A percentile compares a stretch with the other conserved stretches of the same genome.
Conservation (phyloP, 352 stramenopile genomes). For the Bremia lactucae region DNA sequence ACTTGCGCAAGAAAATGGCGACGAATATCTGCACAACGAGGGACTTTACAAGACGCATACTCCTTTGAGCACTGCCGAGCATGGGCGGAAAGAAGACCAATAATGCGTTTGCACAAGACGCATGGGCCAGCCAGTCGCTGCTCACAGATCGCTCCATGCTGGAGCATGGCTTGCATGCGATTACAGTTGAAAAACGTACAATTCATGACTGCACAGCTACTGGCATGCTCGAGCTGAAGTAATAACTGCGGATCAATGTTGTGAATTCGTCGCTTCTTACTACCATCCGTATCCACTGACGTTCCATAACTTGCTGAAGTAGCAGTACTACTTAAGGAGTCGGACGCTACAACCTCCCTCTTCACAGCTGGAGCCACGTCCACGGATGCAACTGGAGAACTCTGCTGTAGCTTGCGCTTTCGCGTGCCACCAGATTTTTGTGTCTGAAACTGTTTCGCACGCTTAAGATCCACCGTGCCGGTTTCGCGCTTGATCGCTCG, state of each 20-base stretch:
- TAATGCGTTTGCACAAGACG: slow-evolving; percentile 80
- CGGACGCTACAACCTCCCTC: slow-evolving; percentile 1
- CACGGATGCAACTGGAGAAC: slow-evolving; percentile 21
- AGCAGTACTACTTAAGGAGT: background rate
- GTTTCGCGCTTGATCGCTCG: slow-evolving; percentile 33
- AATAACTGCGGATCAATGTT: slow-evolving; percentile 84
- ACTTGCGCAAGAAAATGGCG: slow-evolving; percentile 74
- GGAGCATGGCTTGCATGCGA: slow-evolving; percentile 82
- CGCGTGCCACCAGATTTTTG: slow-evolving; percentile 30
- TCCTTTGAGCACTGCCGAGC: slow-evolving; percentile 74
- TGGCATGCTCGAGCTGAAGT: slow-evolving; percentile 77
- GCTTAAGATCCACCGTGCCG: slow-evolving; percentile 37
- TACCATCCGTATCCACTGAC: slow-evolving; percentile 5
- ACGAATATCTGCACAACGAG: slow-evolving; percentile 76
- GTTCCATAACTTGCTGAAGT: background rate
- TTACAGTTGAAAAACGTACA: slow-evolving; percentile 83
- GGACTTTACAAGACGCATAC: slow-evolving; percentile 68
- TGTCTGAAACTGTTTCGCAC: slow-evolving; percentile 20
- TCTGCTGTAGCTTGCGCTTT: slow-evolving; percentile 63
- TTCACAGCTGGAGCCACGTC: slow-evolving; percentile 9
- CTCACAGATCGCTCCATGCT: slow-evolving; percentile 80
- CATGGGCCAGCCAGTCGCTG: slow-evolving; percentile 72
- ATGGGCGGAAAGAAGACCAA: slow-evolving; percentile 72
- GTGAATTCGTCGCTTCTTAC: slow-evolving; percentile 87
- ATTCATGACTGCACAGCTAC: slow-evolving; percentile 50